phyloP scores from a whole-genome alignment of 2,329 filamentous ascomycete species.

The Neonectria sp. region DNA sequence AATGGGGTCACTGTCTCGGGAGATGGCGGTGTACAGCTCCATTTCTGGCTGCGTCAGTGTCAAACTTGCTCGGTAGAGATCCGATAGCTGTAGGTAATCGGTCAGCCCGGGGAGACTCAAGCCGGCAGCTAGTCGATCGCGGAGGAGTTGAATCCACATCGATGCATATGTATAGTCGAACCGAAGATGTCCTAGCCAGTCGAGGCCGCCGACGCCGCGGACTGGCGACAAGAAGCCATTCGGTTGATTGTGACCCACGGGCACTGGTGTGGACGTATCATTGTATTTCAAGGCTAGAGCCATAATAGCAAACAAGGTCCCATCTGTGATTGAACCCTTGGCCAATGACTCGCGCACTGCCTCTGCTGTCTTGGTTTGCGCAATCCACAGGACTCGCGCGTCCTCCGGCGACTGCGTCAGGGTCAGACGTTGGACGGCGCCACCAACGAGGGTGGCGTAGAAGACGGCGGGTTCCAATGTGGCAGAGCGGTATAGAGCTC shows the following conservation, averaged over 20 bases:
- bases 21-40: background rate
- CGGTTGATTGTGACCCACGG: background rate
- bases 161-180: background rate
- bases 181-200: conserved; percentile 2
- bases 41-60: background rate
- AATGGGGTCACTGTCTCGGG: background rate
- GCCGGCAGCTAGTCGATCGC: background rate
- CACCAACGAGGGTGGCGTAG: background rate
- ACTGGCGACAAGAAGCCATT: conserved; percentile 2
- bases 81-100: background rate
- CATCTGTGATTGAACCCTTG: background rate
- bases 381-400: background rate
- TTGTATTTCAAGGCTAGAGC: background rate
- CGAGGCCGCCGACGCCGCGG: background rate
- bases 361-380: conserved; percentile 3
- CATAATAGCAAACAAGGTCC: conserved; percentile 2
- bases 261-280: background rate
- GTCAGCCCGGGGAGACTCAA: background rate
- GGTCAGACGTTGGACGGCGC: background rate
- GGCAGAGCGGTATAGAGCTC: background rate
- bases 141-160: background rate
- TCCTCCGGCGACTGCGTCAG: background rate
- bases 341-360: background rate
- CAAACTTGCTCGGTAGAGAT: conserved; percentile 4
- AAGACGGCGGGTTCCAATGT: background rate